phyloP scores from a whole-genome alignment of 1,139 yeast genomes.

The Meyerozyma guilliermondii region DNA sequence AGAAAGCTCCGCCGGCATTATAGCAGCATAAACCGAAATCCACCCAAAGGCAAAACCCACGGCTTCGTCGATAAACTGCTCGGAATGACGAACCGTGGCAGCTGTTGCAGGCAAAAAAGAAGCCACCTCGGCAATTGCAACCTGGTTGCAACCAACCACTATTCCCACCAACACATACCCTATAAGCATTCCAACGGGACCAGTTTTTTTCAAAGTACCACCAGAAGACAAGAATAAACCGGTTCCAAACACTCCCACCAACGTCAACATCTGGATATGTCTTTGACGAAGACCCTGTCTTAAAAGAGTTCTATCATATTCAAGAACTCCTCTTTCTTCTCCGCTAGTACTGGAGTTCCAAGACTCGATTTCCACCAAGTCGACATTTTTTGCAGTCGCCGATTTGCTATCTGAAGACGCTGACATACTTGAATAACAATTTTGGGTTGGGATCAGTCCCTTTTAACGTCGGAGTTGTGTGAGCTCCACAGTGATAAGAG shows the following conservation, averaged over 20 bases:
- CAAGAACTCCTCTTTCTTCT: neutral
- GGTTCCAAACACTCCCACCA: constrained; percentile 26
- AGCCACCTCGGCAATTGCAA: constrained; percentile 24
- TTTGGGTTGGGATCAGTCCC: no score
- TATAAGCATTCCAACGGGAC: constrained; percentile 20
- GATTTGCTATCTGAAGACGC: neutral
- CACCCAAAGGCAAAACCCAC: constrained; percentile 24
- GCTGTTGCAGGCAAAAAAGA: constrained; percentile 27
- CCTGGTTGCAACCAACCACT: constrained; percentile 18
- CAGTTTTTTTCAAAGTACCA: constrained; percentile 13
- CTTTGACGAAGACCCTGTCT: constrained; percentile 15
- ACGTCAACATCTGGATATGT: constrained; percentile 28
- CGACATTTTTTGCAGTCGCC: neutral
- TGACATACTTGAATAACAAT: no score
- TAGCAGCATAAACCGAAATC: constrained; percentile 12
- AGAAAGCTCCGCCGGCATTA: constrained; percentile 21
- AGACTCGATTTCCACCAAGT: neutral
- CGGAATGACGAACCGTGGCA: constrained; percentile 24
- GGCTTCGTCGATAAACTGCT: constrained; percentile 23
- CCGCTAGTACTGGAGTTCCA: neutral
- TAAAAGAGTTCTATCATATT: constrained; percentile 5
- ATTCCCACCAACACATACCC: constrained; percentile 18
- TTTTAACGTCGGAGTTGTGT: no score
- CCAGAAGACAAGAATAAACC: constrained; percentile 21
- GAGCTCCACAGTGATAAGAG: no score